These are phyloP conservation scores for Penicillium freii DNA, from an alignment of 2,329 filamentous ascomycete genomes.

Conservation along the genomic window DNA sequence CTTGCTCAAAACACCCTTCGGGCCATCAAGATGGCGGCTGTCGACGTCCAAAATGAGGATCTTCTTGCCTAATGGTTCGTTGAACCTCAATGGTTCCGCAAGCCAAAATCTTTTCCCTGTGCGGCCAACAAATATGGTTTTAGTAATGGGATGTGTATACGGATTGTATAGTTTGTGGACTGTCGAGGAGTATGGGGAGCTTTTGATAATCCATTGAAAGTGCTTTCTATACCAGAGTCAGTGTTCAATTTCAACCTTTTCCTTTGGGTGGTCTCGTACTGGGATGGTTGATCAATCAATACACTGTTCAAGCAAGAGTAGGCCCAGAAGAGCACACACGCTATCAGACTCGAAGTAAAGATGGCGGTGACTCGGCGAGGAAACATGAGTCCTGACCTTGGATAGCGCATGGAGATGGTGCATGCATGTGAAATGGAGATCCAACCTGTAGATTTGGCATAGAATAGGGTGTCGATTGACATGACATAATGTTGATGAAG, in stretches of 20 bases:
- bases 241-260: background rate
- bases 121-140: background rate
- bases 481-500: conserved; percentile 7
- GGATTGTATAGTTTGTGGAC: background rate
- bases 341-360: background rate
- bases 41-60: conserved; percentile 20
- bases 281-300: background rate
- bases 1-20: conserved; percentile 15
- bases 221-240: background rate
- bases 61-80: conserved; percentile 9
- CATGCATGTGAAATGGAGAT: background rate
- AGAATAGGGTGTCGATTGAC: background rate
- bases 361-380: background rate
- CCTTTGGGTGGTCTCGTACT: background rate
- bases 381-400: background rate
- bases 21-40: conserved; percentile 12
- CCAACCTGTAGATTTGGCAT: background rate
- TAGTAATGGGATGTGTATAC: background rate
- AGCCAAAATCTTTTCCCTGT: conserved; percentile 2
- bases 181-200: background rate
- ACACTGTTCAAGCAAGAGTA: background rate
- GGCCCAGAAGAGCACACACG: background rate
- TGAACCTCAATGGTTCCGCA: conserved; percentile 2
- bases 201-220: background rate
- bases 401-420: background rate